Percentiles rank a stretch among this genome's conserved stretches.
phyloP scores from a whole-genome alignment of 208 protist species.

The Wallacemonas sp. region DNA sequence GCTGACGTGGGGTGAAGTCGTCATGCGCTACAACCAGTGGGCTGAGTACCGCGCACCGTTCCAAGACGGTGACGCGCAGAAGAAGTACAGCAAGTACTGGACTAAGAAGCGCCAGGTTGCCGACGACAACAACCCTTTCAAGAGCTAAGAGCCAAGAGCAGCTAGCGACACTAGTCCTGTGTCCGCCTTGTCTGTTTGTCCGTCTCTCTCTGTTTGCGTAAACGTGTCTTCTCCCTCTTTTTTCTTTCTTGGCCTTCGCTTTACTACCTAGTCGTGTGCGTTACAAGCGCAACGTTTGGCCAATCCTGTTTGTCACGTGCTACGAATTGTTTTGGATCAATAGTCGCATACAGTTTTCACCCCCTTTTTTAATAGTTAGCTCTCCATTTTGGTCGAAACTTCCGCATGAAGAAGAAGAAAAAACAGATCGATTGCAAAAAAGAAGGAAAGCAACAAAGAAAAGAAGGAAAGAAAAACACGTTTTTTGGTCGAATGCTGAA shows the following conservation, averaged over 20 bases:
- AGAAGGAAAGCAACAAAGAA: not conserved
- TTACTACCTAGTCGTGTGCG: no score
- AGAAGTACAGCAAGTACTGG: slow-evolving; percentile 85
- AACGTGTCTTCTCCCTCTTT: no score
- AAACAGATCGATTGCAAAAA: not conserved
- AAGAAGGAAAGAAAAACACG: not conserved
- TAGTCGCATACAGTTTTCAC: not conserved
- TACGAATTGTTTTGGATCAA: no score
- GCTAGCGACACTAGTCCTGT: not conserved
- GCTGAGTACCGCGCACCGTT: slow-evolving; percentile 85
- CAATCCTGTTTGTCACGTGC: no score
- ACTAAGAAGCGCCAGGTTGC: slow-evolving; percentile 78
- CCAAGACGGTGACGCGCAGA: slow-evolving; percentile 63
- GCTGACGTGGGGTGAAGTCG: slow-evolving; percentile 89
- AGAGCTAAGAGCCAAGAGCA: slow-evolving; percentile 9
- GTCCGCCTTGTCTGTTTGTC: not conserved
- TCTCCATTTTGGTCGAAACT: no score
- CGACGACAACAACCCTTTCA: slow-evolving; percentile 53
- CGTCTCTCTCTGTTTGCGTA: slow-evolving; percentile 8
- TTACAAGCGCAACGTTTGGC: no score
- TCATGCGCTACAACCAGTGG: slow-evolving; percentile 88
- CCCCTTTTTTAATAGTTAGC: not conserved
- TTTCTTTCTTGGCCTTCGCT: no score
- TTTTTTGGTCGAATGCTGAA: no score
- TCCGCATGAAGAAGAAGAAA: not conserved